Evolutionary conservation across 176 grass and related monocot genomes (phyloP).

Genomic region (Eleusine indica): DNA sequence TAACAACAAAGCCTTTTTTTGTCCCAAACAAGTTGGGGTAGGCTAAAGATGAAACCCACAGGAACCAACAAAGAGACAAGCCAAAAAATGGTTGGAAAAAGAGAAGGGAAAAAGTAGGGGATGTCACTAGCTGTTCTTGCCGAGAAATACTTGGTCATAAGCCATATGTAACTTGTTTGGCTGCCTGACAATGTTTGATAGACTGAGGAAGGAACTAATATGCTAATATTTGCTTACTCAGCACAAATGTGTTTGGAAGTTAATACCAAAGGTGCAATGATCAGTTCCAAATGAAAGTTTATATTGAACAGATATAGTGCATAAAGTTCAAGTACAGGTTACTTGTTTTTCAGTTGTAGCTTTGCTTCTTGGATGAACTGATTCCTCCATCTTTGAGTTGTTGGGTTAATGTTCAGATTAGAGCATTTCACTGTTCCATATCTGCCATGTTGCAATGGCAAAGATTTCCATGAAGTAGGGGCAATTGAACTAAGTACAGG

Average conservation of each 20-base stretch:
- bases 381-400: no score
- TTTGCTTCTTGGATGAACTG: no score
- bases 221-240: slow-evolving; percentile 5
- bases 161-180: slow-evolving; percentile 7
- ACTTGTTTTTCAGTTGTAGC: background rate
- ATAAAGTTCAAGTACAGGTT: background rate
- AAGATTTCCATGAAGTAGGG: no score
- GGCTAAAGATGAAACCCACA: background rate
- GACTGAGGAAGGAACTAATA: background rate
- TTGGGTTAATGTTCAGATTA: no score
- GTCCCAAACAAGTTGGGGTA: background rate
- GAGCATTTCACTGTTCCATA: no score
- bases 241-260: background rate
- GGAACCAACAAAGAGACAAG: no score
- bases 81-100: no score
- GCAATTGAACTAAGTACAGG: background rate
- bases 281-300: slow-evolving; percentile 16
- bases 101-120: background rate
- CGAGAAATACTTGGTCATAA: background rate
- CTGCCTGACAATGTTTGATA: slow-evolving; percentile 1
- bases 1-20: no score
- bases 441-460: no score
- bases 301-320: background rate
- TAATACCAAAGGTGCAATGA: background rate
- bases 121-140: background rate